phyloP scores from a whole-genome alignment of 192 early-diverging fungal genomes.

The Entophlyctis luteolus region DNA sequence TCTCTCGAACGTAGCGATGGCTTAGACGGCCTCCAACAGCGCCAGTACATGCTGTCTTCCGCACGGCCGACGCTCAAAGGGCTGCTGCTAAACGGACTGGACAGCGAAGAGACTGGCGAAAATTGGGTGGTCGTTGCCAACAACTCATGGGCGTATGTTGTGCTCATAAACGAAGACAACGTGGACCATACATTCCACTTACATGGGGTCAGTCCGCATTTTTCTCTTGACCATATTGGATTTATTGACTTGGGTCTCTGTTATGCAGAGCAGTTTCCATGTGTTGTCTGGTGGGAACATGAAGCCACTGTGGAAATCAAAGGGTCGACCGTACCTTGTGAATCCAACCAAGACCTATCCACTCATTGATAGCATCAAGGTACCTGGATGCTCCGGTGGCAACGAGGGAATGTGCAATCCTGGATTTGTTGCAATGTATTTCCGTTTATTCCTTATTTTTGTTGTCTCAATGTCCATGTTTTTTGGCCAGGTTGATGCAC shows the following conservation, averaged over 20 bases:
- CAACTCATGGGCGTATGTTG: not conserved
- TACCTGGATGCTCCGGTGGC: not conserved
- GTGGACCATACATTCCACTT: constrained; percentile 1
- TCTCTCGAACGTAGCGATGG: not conserved
- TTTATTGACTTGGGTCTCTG: too few species aligned
- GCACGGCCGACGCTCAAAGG: not conserved
- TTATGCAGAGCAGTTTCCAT: not conserved
- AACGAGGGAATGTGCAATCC: not conserved
- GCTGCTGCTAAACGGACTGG: not conserved
- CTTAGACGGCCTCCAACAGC: not conserved
- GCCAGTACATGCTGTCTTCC: not conserved
- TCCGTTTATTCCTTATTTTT: too few species aligned
- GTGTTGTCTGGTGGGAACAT: not conserved
- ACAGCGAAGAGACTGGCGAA: not conserved
- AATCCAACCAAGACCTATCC: not conserved
- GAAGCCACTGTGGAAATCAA: not conserved
- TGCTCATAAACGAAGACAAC: not conserved
- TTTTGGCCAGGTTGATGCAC: not conserved
- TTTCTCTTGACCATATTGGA: too few species aligned
- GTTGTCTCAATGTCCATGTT: too few species aligned
- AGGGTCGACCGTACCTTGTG: not conserved
- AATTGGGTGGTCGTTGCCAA: not conserved
- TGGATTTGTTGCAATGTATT: not conserved
- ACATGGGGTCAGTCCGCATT: not conserved
- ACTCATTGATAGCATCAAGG: not conserved